Evolutionary conservation across 495 filamentous ascomycete genomes (phyloP).

Genomic region (Penicillium flavigenum): DNA sequence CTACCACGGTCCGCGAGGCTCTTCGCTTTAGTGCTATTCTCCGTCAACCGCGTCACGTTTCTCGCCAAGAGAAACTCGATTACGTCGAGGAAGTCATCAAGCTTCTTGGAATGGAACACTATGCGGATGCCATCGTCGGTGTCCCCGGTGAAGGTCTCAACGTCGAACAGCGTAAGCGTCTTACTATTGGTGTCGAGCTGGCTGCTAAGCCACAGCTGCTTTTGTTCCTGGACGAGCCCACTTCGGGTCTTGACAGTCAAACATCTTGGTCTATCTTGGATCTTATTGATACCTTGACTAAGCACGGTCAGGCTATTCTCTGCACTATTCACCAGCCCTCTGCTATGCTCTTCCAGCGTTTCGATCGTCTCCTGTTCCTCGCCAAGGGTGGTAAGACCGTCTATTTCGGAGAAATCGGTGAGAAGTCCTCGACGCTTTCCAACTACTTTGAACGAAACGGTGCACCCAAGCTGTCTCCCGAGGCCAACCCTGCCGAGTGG

Average conservation of each 20-base stretch:
- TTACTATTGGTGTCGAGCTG: slow-evolving; percentile 90
- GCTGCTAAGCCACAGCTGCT: slow-evolving; percentile 83
- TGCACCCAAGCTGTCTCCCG: slow-evolving; percentile 63
- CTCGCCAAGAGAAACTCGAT: slow-evolving; percentile 74
- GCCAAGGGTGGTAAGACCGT: slow-evolving; percentile 79
- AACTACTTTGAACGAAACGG: slow-evolving; percentile 83
- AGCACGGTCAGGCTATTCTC: slow-evolving; percentile 86
- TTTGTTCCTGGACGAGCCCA: slow-evolving; percentile 88
- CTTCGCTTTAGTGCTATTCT: slow-evolving; percentile 82
- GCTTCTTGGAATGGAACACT: slow-evolving; percentile 77
- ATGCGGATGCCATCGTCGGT: slow-evolving; percentile 46
- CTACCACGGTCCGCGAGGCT: slow-evolving; percentile 81
- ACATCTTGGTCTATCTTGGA: slow-evolving; percentile 88
- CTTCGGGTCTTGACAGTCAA: slow-evolving; percentile 83
- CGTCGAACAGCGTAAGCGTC: slow-evolving; percentile 84
- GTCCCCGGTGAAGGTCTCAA: slow-evolving; percentile 65
- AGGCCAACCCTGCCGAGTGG: slow-evolving; percentile 91
- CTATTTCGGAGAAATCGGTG: slow-evolving; percentile 87
- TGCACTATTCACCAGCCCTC: slow-evolving; percentile 97
- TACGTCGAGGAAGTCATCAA: slow-evolving; percentile 94
- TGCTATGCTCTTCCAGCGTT: slow-evolving; percentile 91
- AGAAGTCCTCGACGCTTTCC: slow-evolving; percentile 69
- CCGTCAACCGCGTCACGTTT: slow-evolving; percentile 72
- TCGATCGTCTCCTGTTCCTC: slow-evolving; percentile 86
- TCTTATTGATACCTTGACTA: slow-evolving; percentile 81